These are phyloP conservation scores for Podila minutissima DNA, from an alignment of 192 early-diverging fungal species.

Conservation along the genomic window DNA sequence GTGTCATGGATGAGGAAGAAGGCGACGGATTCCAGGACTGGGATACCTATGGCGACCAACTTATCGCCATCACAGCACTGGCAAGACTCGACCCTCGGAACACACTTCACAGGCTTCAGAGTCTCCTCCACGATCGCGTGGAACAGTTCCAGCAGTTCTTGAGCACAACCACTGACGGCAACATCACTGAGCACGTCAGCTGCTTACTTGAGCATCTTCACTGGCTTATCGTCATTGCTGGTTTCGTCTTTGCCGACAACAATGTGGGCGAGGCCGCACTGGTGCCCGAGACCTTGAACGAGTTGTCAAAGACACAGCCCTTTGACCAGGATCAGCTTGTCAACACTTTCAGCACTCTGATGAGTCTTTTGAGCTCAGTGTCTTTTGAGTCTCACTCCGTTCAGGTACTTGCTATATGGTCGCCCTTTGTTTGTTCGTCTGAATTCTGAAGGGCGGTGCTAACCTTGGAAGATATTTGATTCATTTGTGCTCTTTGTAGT, in stretches of 20 bases:
- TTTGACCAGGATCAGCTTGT: conserved; percentile 61
- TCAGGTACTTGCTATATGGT: conserved; percentile 28
- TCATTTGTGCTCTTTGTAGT: conserved; percentile 26
- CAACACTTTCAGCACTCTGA: conserved; percentile 55
- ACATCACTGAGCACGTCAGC: conserved; percentile 32
- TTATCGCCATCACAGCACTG: conserved; percentile 69
- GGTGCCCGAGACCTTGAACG: conserved; percentile 70
- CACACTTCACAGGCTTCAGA: conserved; percentile 58
- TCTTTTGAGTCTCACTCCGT: conserved; percentile 60
- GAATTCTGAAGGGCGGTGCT: background rate
- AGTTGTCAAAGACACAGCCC: conserved; percentile 60
- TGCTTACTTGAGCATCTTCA: conserved; percentile 73
- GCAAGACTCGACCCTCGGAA: conserved; percentile 67
- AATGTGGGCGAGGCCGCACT: conserved; percentile 74
- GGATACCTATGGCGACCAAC: conserved; percentile 79
- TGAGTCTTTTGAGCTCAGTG: conserved; percentile 62
- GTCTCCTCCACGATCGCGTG: conserved; percentile 61
- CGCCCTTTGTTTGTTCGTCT: background rate
- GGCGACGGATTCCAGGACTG: conserved; percentile 70
- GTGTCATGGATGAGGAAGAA: conserved; percentile 59
- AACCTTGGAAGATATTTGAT: background rate
- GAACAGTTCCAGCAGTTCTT: conserved; percentile 61
- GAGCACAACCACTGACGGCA: conserved; percentile 39
- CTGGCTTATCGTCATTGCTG: conserved; percentile 78
- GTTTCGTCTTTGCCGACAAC: conserved; percentile 74